These are phyloP conservation scores for Microcera coccophila DNA, from an alignment of 2,329 filamentous ascomycete genomes.

Conservation along the genomic window DNA sequence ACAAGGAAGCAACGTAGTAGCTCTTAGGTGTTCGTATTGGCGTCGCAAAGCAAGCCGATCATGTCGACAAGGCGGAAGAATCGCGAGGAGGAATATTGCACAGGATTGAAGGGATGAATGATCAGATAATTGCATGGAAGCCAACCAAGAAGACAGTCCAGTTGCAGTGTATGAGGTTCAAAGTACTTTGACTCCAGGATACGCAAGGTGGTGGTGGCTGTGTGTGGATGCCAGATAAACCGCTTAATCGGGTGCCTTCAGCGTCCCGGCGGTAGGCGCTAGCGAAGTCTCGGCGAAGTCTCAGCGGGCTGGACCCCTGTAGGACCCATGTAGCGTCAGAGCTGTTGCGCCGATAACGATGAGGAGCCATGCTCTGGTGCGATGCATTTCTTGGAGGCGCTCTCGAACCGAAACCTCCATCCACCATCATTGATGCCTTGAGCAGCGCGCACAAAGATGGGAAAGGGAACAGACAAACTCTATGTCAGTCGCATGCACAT, in stretches of 20 bases:
- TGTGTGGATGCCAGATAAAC: slow-evolving; percentile 27
- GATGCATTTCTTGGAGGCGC: no score
- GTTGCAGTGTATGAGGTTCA: neutral
- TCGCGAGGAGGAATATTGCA: neutral
- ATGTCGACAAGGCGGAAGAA: no score
- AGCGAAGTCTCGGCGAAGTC: neutral
- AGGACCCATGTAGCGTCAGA: neutral
- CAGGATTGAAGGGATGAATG: no score
- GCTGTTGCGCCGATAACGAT: slow-evolving; percentile 12
- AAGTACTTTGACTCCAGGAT: slow-evolving; percentile 2
- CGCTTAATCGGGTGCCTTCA: neutral
- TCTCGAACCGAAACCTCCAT: slow-evolving; percentile 15
- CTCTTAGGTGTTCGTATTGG: neutral
- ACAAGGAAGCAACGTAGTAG: neutral
- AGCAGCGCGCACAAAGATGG: slow-evolving; percentile 28
- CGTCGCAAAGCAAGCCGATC: neutral
- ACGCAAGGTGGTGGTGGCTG: slow-evolving; percentile 24
- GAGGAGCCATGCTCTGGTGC: no score
- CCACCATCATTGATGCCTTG: slow-evolving; percentile 3
- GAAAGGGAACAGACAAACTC: slow-evolving; percentile 45
- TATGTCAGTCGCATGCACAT: slow-evolving; percentile 31
- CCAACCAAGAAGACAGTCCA: neutral
- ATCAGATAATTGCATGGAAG: neutral
- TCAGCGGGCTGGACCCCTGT: neutral
- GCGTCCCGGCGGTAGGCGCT: neutral